A percentile compares a stretch with the other conserved stretches of the same genome.
These are phyloP conservation scores for Aureobasidium sp. DNA, from an alignment of 2,329 filamentous ascomycete species.

Conservation along the genomic window DNA sequence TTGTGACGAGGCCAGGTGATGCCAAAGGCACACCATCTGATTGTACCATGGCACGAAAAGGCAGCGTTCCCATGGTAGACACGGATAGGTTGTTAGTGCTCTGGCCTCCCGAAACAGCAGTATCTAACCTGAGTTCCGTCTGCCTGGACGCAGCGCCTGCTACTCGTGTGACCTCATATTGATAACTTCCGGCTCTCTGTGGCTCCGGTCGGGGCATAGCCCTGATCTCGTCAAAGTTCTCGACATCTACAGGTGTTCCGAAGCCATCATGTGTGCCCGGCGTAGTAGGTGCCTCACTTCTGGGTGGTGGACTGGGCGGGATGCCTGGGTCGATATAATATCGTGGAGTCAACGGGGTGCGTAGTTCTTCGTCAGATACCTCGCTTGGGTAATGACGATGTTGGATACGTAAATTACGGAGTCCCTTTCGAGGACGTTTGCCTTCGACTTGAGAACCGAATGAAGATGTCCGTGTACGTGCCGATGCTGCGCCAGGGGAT, in stretches of 20 bases:
- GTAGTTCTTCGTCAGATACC: conserved; percentile 37
- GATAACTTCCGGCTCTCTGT: conserved; percentile 19
- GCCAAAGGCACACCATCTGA: conserved; percentile 14
- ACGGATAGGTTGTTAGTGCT: conserved; percentile 11
- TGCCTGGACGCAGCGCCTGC: neutral
- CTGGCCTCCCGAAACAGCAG: neutral
- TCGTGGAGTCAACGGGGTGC: conserved; percentile 50
- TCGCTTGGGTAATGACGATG: conserved; percentile 39
- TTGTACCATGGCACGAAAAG: conserved; percentile 28
- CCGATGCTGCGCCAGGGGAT: neutral
- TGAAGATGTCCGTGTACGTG: conserved; percentile 30
- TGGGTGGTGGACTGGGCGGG: conserved; percentile 46
- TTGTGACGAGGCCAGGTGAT: conserved; percentile 23
- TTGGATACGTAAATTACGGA: conserved; percentile 42
- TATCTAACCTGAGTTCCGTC: conserved; percentile 7
- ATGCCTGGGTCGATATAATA: conserved; percentile 47
- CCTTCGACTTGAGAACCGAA: conserved; percentile 25
- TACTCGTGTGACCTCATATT: conserved; percentile 14
- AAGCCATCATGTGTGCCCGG: conserved; percentile 24
- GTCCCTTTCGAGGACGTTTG: conserved; percentile 28
- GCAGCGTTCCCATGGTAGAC: conserved; percentile 24
- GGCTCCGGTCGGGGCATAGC: conserved; percentile 24
- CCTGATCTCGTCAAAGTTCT: conserved; percentile 22
- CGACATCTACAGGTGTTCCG: conserved; percentile 2
- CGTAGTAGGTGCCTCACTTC: conserved; percentile 27